These are phyloP conservation scores for Rubus idaeus DNA, from an alignment of 306 rosid species.

Conservation along the genomic window DNA sequence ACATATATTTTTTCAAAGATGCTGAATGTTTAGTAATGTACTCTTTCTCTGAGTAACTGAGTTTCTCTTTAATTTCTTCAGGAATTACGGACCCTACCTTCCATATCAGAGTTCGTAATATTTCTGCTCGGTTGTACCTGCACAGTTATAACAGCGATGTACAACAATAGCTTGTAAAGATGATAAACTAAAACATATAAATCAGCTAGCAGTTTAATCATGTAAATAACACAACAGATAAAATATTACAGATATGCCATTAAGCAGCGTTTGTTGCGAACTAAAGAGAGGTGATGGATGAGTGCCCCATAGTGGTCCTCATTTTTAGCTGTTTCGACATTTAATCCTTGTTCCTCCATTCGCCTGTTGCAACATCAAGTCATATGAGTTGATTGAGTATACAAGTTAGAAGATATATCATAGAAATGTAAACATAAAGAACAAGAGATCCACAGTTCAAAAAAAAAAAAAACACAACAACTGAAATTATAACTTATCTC, in stretches of 20 bases:
- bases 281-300: conserved; percentile 82
- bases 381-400: background rate
- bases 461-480: background rate
- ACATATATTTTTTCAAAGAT: conserved; percentile 65
- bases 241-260: conserved; percentile 69
- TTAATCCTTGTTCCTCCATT: conserved; percentile 80
- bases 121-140: conserved; percentile 73
- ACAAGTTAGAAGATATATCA: background rate
- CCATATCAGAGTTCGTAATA: conserved; percentile 63
- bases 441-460: background rate
- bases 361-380: conserved; percentile 49
- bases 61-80: conserved; percentile 69
- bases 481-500: background rate
- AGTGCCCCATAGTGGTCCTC: conserved; percentile 85
- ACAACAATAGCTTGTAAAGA: background rate
- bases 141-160: conserved; percentile 23
- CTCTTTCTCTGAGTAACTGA: conserved; percentile 66
- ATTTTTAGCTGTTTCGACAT: conserved; percentile 75
- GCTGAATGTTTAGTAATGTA: conserved; percentile 73
- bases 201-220: background rate
- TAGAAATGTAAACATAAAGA: background rate
- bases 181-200: conserved; percentile 1
- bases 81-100: conserved; percentile 77
- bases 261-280: conserved; percentile 84
- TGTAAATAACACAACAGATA: conserved; percentile 11